These are phyloP conservation scores for Lanzia echinophila DNA, from an alignment of 2,329 filamentous ascomycete species.

Conservation along the genomic window DNA sequence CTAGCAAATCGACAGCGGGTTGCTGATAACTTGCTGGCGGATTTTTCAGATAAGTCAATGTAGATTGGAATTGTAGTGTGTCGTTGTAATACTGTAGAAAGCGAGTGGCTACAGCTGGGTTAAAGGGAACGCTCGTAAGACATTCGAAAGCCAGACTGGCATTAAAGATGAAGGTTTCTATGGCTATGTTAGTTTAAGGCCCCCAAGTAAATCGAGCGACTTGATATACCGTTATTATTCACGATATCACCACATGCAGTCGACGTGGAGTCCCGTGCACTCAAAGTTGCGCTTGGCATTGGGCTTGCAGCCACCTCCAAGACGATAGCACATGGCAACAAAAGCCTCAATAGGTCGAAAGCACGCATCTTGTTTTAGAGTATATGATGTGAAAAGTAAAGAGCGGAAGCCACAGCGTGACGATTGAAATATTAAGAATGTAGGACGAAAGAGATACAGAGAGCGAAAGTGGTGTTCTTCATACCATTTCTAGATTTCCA, in stretches of 20 bases:
- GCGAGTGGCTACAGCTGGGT: conserved; percentile 35
- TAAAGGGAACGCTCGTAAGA: conserved; percentile 39
- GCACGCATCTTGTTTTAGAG: background rate
- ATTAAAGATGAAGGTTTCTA: conserved; percentile 11
- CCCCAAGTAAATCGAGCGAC: too few relatives aligned
- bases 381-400: background rate
- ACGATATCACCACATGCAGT: conserved; percentile 19
- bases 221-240: conserved; percentile 5
- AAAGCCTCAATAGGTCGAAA: background rate
- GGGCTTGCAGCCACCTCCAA: background rate
- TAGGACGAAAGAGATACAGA: background rate
- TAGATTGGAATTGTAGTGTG: conserved; percentile 32
- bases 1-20: conserved; percentile 41
- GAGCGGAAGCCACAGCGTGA: background rate
- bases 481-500: background rate
- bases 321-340: background rate
- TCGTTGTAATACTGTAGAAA: conserved; percentile 40
- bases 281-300: background rate
- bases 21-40: conserved; percentile 45
- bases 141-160: conserved; percentile 34
- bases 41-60: conserved; percentile 35
- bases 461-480: background rate
- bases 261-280: conserved; percentile 7
- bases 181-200: background rate
- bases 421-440: background rate